These are phyloP conservation scores for Tricholoma hemisulphureum DNA, from an alignment of 768 basidiomycete species.

Conservation along the genomic window DNA sequence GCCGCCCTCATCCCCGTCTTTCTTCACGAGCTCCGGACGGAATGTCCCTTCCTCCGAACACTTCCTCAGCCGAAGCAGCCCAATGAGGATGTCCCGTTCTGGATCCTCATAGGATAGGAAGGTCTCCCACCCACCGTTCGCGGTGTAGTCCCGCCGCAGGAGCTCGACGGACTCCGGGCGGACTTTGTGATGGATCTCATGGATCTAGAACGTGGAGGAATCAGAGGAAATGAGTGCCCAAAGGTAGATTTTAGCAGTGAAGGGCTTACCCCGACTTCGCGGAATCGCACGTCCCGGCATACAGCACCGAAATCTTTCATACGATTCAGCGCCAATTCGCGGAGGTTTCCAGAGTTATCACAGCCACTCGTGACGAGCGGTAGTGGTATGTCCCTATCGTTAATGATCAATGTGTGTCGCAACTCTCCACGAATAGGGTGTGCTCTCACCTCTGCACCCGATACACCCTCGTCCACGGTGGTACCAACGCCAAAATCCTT, in stretches of 20 bases:
- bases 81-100: conserved; percentile 93
- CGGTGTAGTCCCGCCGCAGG: conserved; percentile 90
- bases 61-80: conserved; percentile 86
- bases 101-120: conserved; percentile 99
- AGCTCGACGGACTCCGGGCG: conserved; percentile 94
- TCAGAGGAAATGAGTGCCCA: conserved; percentile 8
- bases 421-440: conserved; percentile 1
- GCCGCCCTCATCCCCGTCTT: conserved; percentile 69
- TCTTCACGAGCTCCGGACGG: conserved; percentile 81
- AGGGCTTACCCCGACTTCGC: conserved; percentile 89
- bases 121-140: conserved; percentile 99
- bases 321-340: conserved; percentile 91
- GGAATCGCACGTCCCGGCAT: conserved; percentile 94
- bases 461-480: conserved; percentile 98
- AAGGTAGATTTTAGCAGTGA: neutral
- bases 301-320: conserved; percentile 99
- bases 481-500: conserved; percentile 91
- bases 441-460: conserved; percentile 82
- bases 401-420: conserved; percentile 5
- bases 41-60: conserved; percentile 98
- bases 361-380: conserved; percentile 96
- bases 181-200: conserved; percentile 98
- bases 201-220: conserved; percentile 56
- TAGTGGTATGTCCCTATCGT: conserved; percentile 85
- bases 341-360: conserved; percentile 95